These are phyloP conservation scores for Pseudogymnoascus sp. DNA, from an alignment of 2,329 filamentous ascomycete species.

Conservation along the genomic window DNA sequence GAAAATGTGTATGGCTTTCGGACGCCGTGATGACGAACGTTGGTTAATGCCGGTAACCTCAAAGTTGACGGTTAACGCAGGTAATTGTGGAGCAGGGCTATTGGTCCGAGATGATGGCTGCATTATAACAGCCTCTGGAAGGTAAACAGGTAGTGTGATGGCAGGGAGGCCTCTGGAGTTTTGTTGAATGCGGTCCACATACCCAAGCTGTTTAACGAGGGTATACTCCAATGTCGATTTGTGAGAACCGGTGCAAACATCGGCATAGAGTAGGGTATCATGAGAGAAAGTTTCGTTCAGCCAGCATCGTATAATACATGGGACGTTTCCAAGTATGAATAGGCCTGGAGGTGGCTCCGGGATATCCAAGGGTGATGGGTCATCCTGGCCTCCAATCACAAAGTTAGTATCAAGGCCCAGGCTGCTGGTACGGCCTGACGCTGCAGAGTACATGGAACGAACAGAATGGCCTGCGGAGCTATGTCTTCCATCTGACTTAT, in stretches of 20 bases:
- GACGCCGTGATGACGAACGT: conserved; percentile 40
- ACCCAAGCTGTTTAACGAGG: conserved; percentile 65
- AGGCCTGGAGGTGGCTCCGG: conserved; percentile 74
- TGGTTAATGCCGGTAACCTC: conserved; percentile 57
- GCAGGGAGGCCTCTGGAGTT: conserved; percentile 58
- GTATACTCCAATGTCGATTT: conserved; percentile 72
- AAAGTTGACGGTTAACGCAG: conserved; percentile 73
- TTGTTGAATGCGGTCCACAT: conserved; percentile 58
- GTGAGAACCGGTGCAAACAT: conserved; percentile 85
- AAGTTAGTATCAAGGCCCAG: conserved; percentile 73
- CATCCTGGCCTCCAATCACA: conserved; percentile 52
- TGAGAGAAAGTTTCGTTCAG: conserved; percentile 85
- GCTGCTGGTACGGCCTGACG: conserved; percentile 78
- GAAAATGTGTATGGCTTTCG: conserved; percentile 71
- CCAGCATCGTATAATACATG: conserved; percentile 94
- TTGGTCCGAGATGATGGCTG: conserved; percentile 65
- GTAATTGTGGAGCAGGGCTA: conserved; percentile 71
- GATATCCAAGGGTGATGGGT: conserved; percentile 62
- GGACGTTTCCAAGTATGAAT: conserved; percentile 79
- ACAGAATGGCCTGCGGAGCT: conserved; percentile 85
- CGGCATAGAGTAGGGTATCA: conserved; percentile 80
- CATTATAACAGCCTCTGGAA: conserved; percentile 81
- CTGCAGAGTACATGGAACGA: conserved; percentile 60
- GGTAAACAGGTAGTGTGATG: conserved; percentile 74
- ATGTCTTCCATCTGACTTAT: conserved; percentile 91